These are phyloP conservation scores for Suillus alpinus DNA, from an alignment of 768 basidiomycete genomes.

Conservation along the genomic window DNA sequence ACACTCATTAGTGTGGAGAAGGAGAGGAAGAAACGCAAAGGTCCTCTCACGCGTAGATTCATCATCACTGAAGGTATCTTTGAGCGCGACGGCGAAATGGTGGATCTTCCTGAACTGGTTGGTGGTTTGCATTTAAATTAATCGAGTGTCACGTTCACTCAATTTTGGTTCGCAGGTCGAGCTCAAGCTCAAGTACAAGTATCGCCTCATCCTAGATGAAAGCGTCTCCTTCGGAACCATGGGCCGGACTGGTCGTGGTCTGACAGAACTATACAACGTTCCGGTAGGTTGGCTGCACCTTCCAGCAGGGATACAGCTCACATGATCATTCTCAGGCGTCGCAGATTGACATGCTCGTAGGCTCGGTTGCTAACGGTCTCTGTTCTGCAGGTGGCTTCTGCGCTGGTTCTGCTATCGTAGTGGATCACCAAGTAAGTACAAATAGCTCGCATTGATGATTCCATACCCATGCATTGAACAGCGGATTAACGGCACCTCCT, in stretches of 20 bases:
- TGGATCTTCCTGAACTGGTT: constrained; percentile 89
- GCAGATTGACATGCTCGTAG: constrained; percentile 94
- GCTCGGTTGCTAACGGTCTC: constrained; percentile 82
- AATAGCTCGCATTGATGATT: neutral
- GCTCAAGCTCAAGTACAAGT: constrained; percentile 93
- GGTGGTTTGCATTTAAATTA: constrained; percentile 23
- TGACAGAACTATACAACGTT: constrained; percentile 93
- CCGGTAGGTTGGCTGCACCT: constrained; percentile 53
- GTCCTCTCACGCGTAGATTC: constrained; percentile 84
- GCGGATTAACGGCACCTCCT: constrained; percentile 94
- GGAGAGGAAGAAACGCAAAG: constrained; percentile 81
- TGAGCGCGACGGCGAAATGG: constrained; percentile 90
- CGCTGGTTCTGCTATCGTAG: constrained; percentile 77
- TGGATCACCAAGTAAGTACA: constrained; percentile 76
- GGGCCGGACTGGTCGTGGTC: constrained; percentile 89
- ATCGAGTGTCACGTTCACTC: neutral
- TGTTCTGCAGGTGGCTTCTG: constrained; percentile 92
- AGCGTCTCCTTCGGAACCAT: constrained; percentile 90
- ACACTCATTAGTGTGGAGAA: constrained; percentile 81
- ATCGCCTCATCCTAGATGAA: constrained; percentile 92
- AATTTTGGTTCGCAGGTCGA: constrained; percentile 62
- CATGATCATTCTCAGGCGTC: constrained; percentile 50
- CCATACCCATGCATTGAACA: constrained; percentile 27
- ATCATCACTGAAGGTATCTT: constrained; percentile 98
- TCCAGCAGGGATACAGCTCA: neutral